Conservation (phyloP, 2,329 filamentous ascomycete genomes). For the Fusarium globosum region DNA sequence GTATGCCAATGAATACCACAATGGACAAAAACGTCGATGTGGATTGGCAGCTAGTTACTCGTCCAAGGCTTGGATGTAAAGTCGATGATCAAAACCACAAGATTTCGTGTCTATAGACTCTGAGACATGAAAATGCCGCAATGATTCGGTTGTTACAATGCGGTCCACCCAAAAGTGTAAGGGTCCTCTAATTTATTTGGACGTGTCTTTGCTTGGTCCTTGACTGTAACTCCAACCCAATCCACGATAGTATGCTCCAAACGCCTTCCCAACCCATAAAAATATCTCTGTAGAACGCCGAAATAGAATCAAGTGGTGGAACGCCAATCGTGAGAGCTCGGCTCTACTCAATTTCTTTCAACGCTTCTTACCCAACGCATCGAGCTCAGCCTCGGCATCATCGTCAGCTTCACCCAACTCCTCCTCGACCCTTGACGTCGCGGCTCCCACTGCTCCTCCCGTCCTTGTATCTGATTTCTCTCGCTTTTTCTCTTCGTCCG, state of each 20-base stretch:
- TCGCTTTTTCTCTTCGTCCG: conserved; percentile 55
- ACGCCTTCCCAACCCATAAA: conserved; percentile 11
- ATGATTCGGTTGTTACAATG: neutral
- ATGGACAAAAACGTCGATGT: neutral
- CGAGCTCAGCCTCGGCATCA: conserved; percentile 57
- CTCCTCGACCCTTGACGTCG: conserved; percentile 55
- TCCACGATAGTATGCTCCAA: conserved; percentile 2
- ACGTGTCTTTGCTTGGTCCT: neutral
- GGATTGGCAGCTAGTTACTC: neutral
- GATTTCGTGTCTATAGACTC: neutral
- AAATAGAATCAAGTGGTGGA: neutral
- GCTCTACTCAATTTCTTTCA: conserved; percentile 29
- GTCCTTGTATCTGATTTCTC: conserved; percentile 45
- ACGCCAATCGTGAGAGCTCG: neutral
- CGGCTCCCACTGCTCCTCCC: conserved; percentile 49
- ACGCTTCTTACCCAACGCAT: conserved; percentile 54
- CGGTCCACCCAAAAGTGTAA: neutral
- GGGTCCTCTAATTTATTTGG: neutral
- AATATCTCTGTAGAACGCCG: conserved; percentile 16
- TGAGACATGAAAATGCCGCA: neutral
- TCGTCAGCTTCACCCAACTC: conserved; percentile 65
- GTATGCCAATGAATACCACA: neutral
- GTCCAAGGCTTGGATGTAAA: neutral
- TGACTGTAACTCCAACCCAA: conserved; percentile 22
- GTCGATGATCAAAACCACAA: neutral